phyloP scores from a whole-genome alignment of 2,329 filamentous ascomycete genomes.

The Nothopassalora personata region DNA sequence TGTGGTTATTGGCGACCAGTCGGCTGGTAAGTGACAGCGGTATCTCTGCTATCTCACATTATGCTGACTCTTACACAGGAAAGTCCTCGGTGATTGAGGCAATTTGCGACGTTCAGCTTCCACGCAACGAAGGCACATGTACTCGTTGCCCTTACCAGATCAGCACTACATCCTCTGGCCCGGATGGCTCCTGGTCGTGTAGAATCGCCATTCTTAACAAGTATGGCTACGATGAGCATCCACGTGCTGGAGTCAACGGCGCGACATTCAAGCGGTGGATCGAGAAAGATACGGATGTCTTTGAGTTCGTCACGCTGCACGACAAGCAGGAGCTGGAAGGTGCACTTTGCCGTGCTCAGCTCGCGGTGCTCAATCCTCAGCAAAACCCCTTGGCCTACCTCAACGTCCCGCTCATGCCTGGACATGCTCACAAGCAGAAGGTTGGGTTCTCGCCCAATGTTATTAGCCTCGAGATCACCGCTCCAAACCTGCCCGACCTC shows the following conservation, averaged over 20 bases:
- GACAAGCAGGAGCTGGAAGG: slow-evolving; percentile 61
- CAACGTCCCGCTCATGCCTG: slow-evolving; percentile 11
- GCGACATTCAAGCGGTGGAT: slow-evolving; percentile 64
- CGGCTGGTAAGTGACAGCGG: slow-evolving; percentile 68
- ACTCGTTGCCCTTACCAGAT: slow-evolving; percentile 76
- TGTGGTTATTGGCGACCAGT: slow-evolving; percentile 79
- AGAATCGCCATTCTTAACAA: slow-evolving; percentile 60
- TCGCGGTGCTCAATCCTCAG: slow-evolving; percentile 67
- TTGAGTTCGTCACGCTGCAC: slow-evolving; percentile 59
- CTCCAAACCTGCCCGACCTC: slow-evolving; percentile 64
- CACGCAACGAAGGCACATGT: slow-evolving; percentile 65
- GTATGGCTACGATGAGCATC: slow-evolving; percentile 55
- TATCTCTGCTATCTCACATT: slow-evolving; percentile 33
- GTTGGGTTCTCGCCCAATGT: slow-evolving; percentile 79
- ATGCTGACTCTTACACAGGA: neutral
- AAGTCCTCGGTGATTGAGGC: slow-evolving; percentile 37
- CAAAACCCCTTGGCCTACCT: slow-evolving; percentile 42
- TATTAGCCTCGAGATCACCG: slow-evolving; percentile 69
- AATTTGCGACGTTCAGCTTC: slow-evolving; percentile 61
- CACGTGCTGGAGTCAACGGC: slow-evolving; percentile 51
- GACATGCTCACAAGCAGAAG: slow-evolving; percentile 24
- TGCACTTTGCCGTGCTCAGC: slow-evolving; percentile 67
- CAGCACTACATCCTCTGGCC: slow-evolving; percentile 53
- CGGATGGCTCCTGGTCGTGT: slow-evolving; percentile 55
- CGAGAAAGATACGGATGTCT: slow-evolving; percentile 39